These are phyloP conservation scores for Plasmodium reichenowi DNA, from an alignment of 169 alveolate species.

Conservation along the genomic window DNA sequence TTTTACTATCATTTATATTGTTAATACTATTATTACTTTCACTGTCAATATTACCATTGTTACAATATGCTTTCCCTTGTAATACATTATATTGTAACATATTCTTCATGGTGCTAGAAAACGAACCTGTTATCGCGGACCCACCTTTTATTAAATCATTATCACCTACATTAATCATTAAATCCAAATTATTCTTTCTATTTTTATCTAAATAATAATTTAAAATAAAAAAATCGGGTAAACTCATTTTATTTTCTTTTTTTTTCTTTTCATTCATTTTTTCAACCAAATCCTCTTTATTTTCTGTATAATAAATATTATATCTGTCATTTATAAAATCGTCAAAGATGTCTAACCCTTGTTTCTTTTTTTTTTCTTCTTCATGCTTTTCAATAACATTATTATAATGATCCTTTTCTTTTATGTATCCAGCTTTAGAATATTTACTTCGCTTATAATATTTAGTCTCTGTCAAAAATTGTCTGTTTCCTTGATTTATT, in stretches of 20 bases:
- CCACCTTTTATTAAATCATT: neutral
- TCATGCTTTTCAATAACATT: neutral
- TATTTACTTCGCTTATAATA: conserved; percentile 71
- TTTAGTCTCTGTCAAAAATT: conserved; percentile 63
- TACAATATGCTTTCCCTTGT: no score
- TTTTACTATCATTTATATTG: no score
- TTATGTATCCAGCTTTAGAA: conserved; percentile 68
- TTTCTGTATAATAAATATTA: conserved; percentile 10
- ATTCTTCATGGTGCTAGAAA: no score
- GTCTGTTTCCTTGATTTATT: neutral
- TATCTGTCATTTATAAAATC: conserved; percentile 5
- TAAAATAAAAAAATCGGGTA: conserved; percentile 21
- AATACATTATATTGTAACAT: no score
- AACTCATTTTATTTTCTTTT: neutral
- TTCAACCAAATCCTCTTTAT: conserved; percentile 24
- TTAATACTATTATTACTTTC: no score
- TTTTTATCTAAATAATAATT: conserved; percentile 35
- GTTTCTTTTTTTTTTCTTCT: no score
- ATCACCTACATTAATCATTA: neutral
- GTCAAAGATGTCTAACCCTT: neutral
- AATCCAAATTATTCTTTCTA: conserved; percentile 40
- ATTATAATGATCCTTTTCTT: neutral
- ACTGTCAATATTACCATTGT: no score
- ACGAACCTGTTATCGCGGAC: neutral
- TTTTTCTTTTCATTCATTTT: conserved; percentile 18